These are phyloP conservation scores for Heterobasidion irregulare DNA, from an alignment of 1,284 basidiomycete species.

Conservation along the genomic window DNA sequence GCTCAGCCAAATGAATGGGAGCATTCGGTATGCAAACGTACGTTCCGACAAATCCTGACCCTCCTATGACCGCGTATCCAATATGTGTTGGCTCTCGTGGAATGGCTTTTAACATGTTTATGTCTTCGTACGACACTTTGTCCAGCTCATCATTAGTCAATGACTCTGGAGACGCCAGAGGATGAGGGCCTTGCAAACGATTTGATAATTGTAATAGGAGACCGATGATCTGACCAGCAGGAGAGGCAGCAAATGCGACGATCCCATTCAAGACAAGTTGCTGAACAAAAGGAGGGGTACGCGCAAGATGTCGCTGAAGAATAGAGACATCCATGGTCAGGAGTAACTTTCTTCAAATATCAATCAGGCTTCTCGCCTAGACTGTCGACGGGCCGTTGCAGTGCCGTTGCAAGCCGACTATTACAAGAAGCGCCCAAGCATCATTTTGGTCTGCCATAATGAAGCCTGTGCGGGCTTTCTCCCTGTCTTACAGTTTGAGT, in stretches of 20 bases:
- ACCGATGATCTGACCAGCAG: not conserved
- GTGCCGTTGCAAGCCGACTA: not conserved
- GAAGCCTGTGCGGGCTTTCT: not conserved
- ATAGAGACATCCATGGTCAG: not conserved
- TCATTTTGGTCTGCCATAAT: not conserved
- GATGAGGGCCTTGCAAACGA: not conserved
- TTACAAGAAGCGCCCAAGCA: not conserved
- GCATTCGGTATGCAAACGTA: conserved; percentile 9
- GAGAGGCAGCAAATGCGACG: not conserved
- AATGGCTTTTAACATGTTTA: conserved; percentile 21
- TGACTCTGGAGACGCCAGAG: not conserved
- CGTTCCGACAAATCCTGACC: conserved; percentile 27
- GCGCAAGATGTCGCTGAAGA: not conserved
- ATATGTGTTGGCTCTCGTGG: conserved; percentile 17
- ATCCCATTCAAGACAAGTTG: not conserved
- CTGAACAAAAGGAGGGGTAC: not conserved
- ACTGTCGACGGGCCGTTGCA: no score
- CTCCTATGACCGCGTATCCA: conserved; percentile 25
- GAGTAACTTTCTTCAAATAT: not conserved
- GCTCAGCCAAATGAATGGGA: not conserved
- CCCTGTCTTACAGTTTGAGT: not conserved
- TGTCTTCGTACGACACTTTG: conserved; percentile 18
- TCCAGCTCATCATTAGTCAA: conserved; percentile 13
- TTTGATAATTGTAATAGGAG: not conserved
- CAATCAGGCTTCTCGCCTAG: not conserved